Base-by-base conservation (phyloP, 306 rosid genomes). In the Gastrolobium bilobum region DNA sequence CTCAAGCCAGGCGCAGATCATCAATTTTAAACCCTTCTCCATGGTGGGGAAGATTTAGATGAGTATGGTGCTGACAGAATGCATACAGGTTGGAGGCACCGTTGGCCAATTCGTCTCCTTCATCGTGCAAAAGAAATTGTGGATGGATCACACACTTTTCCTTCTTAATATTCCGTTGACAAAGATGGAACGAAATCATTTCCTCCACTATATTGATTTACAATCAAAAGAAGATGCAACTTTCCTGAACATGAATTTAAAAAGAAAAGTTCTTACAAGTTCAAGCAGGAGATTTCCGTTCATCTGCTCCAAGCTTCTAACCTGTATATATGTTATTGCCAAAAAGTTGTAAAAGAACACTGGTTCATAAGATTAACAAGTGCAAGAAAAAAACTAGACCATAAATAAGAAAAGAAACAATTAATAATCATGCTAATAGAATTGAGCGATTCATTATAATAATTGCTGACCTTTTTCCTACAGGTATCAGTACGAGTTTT, bases 11-110 rank as follows among this genome's bases (percentile, higher is more conserved):
- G 79, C 88, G 89, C 42, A 91, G 80, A 67, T 88, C 86, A 2
- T 81, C 83, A 47, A 73, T 29, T 60, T 70, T 86, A 26, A 57
- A 85, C 0, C 50, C 80, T 15, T 71, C 73, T 40, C 35, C 75
- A 38, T 71, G 65, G 11, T 71, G 81, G 35, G 78, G 67, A 68
- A 79, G 68, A 81, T 67, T 86, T 81, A 83, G 35, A 62, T 88
- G 87, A 73, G 50, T 7, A 38, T 82, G 81, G 81, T 76, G 86
- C 42, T 77, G 84, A 71, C 86, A 89, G 85, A 88, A 84, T 5
- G 87, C 83, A 73, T 78, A 88, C 2, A 90, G 71, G 62, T 84
- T 88, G 66, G 89, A 84, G 31, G 89, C 92, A n/a, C 94, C 97
- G 53, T 89, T 90, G 43, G 89, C 87, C 47, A 83, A 10, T 43